A percentile compares a stretch with the other conserved stretches of the same genome.
Conservation (phyloP, 148 eudicot genomes). For the Rhododendron vialii region DNA sequence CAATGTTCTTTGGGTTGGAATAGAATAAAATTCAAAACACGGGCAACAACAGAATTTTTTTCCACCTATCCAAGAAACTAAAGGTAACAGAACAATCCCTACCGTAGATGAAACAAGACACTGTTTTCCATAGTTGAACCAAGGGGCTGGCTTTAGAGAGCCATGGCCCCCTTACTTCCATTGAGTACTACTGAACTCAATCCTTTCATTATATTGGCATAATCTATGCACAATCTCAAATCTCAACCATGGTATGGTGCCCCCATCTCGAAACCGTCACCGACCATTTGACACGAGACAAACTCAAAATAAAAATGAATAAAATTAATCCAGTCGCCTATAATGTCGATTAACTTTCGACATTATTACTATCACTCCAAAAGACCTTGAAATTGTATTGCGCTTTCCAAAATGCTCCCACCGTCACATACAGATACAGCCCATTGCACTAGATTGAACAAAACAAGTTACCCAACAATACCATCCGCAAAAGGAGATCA, state of each 20-base stretch:
- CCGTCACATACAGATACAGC: not conserved
- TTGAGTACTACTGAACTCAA: not conserved
- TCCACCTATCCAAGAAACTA: not conserved
- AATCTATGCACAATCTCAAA: not conserved
- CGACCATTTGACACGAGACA: not conserved
- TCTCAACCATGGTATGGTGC: not conserved
- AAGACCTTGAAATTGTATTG: not conserved
- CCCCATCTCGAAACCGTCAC: not conserved
- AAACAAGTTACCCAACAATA: not conserved
- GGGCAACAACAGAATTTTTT: not conserved
- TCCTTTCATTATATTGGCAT: not conserved
- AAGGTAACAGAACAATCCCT: not conserved
- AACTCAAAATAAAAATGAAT: not conserved
- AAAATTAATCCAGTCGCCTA: not conserved
- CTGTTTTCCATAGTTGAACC: not conserved
- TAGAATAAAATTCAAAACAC: not conserved
- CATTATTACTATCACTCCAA: not conserved
- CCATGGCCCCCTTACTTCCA: not conserved
- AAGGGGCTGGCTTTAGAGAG: not conserved
- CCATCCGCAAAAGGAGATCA: not conserved
- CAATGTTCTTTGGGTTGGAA: not conserved
- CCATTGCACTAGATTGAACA: not conserved
- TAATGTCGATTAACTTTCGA: not conserved
- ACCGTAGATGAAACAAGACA: no score
- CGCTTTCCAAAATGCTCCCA: not conserved